Evolutionary conservation across 1,284 basidiomycete genomes (phyloP).

Genomic region (Amylostereum chailletii): DNA sequence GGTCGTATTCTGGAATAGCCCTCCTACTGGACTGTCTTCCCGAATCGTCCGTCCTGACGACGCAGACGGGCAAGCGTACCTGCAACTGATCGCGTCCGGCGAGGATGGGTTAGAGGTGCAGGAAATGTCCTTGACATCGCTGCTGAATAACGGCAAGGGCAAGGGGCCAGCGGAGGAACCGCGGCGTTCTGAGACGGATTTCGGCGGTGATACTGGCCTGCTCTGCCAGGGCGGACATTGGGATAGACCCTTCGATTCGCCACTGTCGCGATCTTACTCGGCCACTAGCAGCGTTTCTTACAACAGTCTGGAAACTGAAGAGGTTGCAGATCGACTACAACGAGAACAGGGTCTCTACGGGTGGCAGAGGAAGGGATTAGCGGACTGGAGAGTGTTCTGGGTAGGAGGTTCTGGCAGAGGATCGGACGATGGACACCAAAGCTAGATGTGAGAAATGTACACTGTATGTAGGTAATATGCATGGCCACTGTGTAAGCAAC

Average conservation of each 20-base stretch:
- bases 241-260: constrained; percentile 41
- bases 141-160: constrained; percentile 37
- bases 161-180: constrained; percentile 34
- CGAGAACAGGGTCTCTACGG: constrained; percentile 61
- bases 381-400: constrained; percentile 76
- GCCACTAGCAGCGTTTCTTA: constrained; percentile 32
- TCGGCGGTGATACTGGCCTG: constrained; percentile 59
- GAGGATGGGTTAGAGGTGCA: constrained; percentile 65
- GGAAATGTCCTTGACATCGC: constrained; percentile 38
- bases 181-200: constrained; percentile 45
- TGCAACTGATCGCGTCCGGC: constrained; percentile 61
- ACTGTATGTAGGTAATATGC: not conserved
- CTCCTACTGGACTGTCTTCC: constrained; percentile 45
- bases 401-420: constrained; percentile 44
- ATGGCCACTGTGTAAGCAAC: not conserved
- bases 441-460: constrained; percentile 7
- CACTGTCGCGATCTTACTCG: constrained; percentile 31
- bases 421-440: constrained; percentile 17
- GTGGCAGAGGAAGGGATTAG: constrained; percentile 58
- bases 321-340: constrained; percentile 33
- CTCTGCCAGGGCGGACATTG: constrained; percentile 62
- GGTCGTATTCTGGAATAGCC: constrained; percentile 47
- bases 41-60: constrained; percentile 35
- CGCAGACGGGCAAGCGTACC: constrained; percentile 29
- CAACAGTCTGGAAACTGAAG: constrained; percentile 44